These are phyloP conservation scores for Astrothelium macrocarpum DNA, from an alignment of 495 filamentous ascomycete genomes.

Conservation along the genomic window DNA sequence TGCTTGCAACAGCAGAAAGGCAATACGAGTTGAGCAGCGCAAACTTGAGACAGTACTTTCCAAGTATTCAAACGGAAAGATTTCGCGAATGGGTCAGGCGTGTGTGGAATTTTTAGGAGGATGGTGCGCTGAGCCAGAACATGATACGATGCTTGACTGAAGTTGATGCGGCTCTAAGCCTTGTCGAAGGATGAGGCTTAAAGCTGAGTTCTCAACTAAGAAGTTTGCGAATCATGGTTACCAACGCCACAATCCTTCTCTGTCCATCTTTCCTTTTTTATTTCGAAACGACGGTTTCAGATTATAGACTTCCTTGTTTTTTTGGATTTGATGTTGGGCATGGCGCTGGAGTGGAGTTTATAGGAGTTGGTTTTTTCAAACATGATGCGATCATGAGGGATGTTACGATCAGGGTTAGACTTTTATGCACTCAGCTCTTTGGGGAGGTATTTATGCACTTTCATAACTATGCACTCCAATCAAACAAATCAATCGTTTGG, in stretches of 20 bases:
- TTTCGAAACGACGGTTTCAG: neutral
- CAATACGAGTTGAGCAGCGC: slow-evolving; percentile 39
- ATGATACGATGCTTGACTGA: neutral
- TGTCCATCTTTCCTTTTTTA: no score
- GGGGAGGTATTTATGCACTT: neutral
- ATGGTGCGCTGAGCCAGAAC: neutral
- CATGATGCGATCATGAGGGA: neutral
- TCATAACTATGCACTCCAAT: neutral
- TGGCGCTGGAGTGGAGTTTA: neutral
- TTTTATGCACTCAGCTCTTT: neutral
- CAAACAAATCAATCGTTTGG: neutral
- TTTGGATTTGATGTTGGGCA: slow-evolving; percentile 1
- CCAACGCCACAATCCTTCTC: neutral
- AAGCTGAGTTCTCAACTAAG: neutral
- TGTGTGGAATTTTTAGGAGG: slow-evolving; percentile 16
- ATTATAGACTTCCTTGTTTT: neutral
- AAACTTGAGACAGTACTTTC: slow-evolving; percentile 35
- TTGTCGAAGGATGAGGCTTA: neutral
- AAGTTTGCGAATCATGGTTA: neutral
- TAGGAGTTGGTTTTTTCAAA: neutral
- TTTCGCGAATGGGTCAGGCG: slow-evolving; percentile 38
- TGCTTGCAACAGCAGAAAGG: slow-evolving; percentile 41
- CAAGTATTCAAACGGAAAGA: slow-evolving; percentile 31
- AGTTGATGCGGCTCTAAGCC: neutral
- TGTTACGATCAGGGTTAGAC: neutral